Evolutionary conservation across 2,329 filamentous ascomycete species (phyloP).

Genomic region (Ilyonectria robusta): DNA sequence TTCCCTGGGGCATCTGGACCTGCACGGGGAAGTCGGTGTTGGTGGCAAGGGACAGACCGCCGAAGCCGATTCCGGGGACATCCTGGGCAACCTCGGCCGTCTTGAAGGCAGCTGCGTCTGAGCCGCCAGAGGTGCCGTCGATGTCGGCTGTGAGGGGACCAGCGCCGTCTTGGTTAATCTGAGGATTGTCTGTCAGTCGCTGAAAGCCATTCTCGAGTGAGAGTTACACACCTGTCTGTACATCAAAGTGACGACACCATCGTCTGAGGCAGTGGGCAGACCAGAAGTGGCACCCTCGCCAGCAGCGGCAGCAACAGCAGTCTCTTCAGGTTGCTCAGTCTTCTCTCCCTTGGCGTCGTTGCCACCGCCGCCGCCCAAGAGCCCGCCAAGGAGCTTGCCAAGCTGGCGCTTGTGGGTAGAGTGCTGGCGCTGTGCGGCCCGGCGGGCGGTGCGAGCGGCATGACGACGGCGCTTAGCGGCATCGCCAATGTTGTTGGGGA

Average conservation of each 20-base stretch:
- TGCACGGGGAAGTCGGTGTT: slow-evolving; percentile 76
- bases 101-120: slow-evolving; percentile 72
- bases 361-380: slow-evolving; percentile 48
- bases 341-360: slow-evolving; percentile 53
- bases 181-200: slow-evolving; percentile 13
- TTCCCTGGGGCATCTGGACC: slow-evolving; percentile 76
- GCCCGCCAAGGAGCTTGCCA: slow-evolving; percentile 32
- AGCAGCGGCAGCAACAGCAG: slow-evolving; percentile 66
- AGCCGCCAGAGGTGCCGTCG: slow-evolving; percentile 75
- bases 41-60: slow-evolving; percentile 70
- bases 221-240: slow-evolving; percentile 65
- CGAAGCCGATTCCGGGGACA: slow-evolving; percentile 66
- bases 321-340: slow-evolving; percentile 60
- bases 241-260: slow-evolving; percentile 73
- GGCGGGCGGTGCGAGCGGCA: slow-evolving; percentile 1
- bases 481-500: slow-evolving; percentile 48
- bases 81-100: slow-evolving; percentile 62
- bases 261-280: slow-evolving; percentile 72
- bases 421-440: slow-evolving; percentile 15
- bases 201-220: slow-evolving; percentile 24
- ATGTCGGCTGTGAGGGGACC: slow-evolving; percentile 73
- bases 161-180: slow-evolving; percentile 80
- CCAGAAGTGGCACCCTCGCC: slow-evolving; percentile 68
- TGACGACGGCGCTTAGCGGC: slow-evolving; percentile 32
- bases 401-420: slow-evolving; percentile 49